Evolutionary conservation across 257 asterid genomes (phyloP), one percentile per base, ranked within the genome.

Genomic region (Capsicum rhomboideum): DNA sequence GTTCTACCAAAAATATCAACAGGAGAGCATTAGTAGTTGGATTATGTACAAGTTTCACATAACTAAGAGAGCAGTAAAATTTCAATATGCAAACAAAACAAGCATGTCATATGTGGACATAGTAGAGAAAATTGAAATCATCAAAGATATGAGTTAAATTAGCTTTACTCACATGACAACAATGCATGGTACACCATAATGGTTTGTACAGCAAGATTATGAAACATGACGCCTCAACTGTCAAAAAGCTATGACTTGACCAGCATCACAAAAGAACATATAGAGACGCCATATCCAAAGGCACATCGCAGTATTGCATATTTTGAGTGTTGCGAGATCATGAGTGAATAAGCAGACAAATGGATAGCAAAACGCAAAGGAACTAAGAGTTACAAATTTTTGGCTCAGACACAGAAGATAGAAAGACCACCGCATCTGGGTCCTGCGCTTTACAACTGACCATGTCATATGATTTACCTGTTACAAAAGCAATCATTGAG

Each of bases 381-480:
- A 28, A 64, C 10, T 63, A 64, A 2, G 42, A 55, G 28, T 68
- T 93, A 94, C 97, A 97, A 8, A 93, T 88, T 87, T 86, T 88
- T 1, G 93, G 82, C 74, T 85, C 91, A 21, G 93, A 84, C 49
- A 87, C 64, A 34, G 98, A 91, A 71, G 92, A 75, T 18, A 88
- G 31, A 86, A 92, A 86, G 34, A 94, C 93, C 4, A 86, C 54
- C 82, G 90, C 87, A 10, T 90, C 91, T 4, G 89, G 91, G 54
- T 90, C 90, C 42, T 83, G 93, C 67, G 89, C 78, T 50, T 85
- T 84, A 78, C 58, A 54, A 87, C 92, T 89, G 82, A 92, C 86
- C 87, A 91, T 83, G 0, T 93, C 92, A 85, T 91, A 94, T 4
- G 96, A 88, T 83, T 87, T 92, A 82, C 96, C 94, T 91, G 88